Base-by-base conservation (phyloP, 495 filamentous ascomycete genomes). In the Tuber melanosporum region DNA sequence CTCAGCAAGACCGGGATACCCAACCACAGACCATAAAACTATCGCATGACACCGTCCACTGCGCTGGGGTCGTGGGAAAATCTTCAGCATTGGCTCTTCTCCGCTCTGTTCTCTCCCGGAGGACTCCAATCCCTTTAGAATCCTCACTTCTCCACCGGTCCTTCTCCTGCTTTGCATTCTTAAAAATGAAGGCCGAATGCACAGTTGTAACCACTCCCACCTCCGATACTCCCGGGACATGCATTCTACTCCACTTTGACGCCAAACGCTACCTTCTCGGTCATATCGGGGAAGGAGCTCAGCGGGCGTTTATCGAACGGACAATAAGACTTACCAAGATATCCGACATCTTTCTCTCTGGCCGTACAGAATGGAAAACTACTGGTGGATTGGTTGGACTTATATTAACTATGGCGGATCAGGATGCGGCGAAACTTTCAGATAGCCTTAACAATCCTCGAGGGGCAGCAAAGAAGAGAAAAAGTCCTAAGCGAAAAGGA, bases 251-350 rank as follows among this genome's bases (percentile, higher is more conserved):
- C 15, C 89, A 93, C 82, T 94, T 93, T 82, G 91, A 94, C 73
- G 87, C 89, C 72, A 90, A 91, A 82, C 89, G 93, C 70, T 99
- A 98, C 83, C 73, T 98, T n/a, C 91, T 99, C 80, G 95, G 95
- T 12, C 91, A 92, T 82, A 80, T 94, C 15, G 85, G 90, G 17
- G 96, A 98, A 84, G 95, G 95, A 8, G 89, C 91, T 17, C 95
- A 98, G 85, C 89, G 95, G n/a, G 88, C 90, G 73, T 85, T 90
- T 72, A 84, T 87, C 7, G 91, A 97, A 84, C 87, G 89, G 72
- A 91, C 89, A 66, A 73, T 89, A 0, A 85, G 86, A 57, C 76
- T 94, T 72, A 78, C 81, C 5, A 91, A 91, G 82, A 84, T 94
- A 10, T 86, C 86, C 42, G 88, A 97, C 81, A 85, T 96, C 66